Evolutionary conservation across 1,284 basidiomycete species (phyloP).

Genomic region (Melanopsichium pennsylvanicum): DNA sequence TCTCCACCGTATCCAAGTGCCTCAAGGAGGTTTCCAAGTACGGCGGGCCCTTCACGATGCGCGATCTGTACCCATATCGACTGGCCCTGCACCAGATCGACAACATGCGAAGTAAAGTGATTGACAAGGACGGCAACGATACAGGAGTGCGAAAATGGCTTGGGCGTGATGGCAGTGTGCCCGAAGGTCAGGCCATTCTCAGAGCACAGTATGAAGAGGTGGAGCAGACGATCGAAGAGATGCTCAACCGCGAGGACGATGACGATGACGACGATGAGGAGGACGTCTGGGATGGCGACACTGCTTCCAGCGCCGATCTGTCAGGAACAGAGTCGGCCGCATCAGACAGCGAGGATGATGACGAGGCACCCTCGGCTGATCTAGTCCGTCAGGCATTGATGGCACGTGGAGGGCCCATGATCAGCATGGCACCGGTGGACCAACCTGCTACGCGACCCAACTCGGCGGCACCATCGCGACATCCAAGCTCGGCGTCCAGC

Average conservation of each 20-base stretch:
- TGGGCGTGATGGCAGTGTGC: conserved; percentile 77
- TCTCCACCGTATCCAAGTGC: conserved; percentile 73
- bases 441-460: conserved; percentile 25
- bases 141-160: conserved; percentile 58
- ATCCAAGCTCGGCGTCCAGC: conserved; percentile 29
- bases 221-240: conserved; percentile 83
- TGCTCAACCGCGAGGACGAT: conserved; percentile 64
- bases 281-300: conserved; percentile 43
- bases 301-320: conserved; percentile 32
- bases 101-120: conserved; percentile 86
- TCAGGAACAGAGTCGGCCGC: conserved; percentile 34
- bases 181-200: conserved; percentile 95
- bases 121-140: conserved; percentile 72
- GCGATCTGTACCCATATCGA: conserved; percentile 97
- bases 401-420: conserved; percentile 29
- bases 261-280: conserved; percentile 61
- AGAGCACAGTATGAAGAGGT: conserved; percentile 96
- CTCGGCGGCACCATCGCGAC: conserved; percentile 24
- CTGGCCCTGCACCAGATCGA: conserved; percentile 95
- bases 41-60: conserved; percentile 91
- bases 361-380: conserved; percentile 30
- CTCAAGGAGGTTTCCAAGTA: conserved; percentile 97
- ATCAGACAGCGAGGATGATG: conserved; percentile 39
- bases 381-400: conserved; percentile 40
- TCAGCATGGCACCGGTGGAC: conserved; percentile 33